Evolutionary conservation across 1,139 yeast species (phyloP).

Genomic region (Protomyces arabidopsidicola): DNA sequence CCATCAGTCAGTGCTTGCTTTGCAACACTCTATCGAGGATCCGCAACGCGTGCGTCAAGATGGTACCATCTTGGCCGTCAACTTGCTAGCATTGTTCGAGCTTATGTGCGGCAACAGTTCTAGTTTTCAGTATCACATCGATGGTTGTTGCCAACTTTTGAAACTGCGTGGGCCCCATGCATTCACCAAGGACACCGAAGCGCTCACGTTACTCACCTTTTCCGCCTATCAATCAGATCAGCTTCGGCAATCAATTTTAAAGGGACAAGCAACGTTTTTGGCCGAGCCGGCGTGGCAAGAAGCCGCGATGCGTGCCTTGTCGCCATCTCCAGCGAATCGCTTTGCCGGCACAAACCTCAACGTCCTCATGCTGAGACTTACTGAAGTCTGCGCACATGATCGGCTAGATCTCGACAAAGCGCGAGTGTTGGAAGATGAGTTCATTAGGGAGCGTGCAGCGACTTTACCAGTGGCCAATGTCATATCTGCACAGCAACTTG

Average conservation of each 20-base stretch:
- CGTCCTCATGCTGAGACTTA: neutral
- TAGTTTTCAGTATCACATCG: neutral
- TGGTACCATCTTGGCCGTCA: neutral
- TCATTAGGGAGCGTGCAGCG: neutral
- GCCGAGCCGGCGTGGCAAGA: neutral
- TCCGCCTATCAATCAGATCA: neutral
- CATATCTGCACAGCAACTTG: neutral
- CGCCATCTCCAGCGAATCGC: neutral
- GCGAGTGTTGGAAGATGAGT: neutral
- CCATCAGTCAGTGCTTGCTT: neutral
- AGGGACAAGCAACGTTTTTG: neutral
- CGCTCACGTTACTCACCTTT: neutral
- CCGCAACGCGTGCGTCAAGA: neutral
- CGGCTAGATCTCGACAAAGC: neutral
- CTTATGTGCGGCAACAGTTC: neutral
- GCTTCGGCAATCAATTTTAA: neutral
- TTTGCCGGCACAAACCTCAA: neutral
- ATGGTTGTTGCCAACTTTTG: neutral
- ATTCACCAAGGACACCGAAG: neutral
- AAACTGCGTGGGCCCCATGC: neutral
- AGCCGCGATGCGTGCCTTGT: neutral
- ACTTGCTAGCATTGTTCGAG: neutral
- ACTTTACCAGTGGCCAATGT: neutral
- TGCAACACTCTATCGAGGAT: neutral
- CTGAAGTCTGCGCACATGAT: neutral